These are phyloP conservation scores for Zizania latifolia DNA, from an alignment of 176 grass and related monocot genomes.

Conservation along the genomic window DNA sequence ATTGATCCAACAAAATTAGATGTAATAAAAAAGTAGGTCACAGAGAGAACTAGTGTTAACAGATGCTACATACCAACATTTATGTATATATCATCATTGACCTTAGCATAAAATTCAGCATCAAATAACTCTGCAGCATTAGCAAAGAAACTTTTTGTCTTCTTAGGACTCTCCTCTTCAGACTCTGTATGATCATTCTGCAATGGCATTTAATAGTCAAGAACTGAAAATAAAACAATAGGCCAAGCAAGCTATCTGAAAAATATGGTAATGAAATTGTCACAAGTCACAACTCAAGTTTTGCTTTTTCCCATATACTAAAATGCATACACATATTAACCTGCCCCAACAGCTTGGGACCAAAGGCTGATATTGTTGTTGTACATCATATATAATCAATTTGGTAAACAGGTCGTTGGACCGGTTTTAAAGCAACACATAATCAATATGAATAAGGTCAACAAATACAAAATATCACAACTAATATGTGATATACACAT, in stretches of 20 bases:
- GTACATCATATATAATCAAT: not conserved
- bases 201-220: constrained; percentile 28
- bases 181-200: constrained; percentile 91
- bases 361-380: not conserved
- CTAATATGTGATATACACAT: constrained; percentile 3
- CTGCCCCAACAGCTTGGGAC: not conserved
- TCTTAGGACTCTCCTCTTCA: constrained; percentile 76
- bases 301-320: constrained; percentile 1
- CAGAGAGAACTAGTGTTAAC: not conserved
- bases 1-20: constrained; percentile 18
- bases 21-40: not conserved
- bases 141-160: constrained; percentile 79
- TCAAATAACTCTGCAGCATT: constrained; percentile 73
- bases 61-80: constrained; percentile 74
- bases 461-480: constrained; percentile 22
- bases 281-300: not conserved
- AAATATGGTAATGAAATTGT: not conserved
- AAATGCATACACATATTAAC: not conserved
- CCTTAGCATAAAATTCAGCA: constrained; percentile 92
- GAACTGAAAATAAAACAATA: not conserved
- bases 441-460: not conserved
- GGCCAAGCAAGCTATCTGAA: not conserved
- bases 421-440: constrained; percentile 8
- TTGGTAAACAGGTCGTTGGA: not conserved
- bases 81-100: constrained; percentile 97